A percentile compares a stretch with the other conserved stretches of the same genome.
Evolutionary conservation across 2,329 filamentous ascomycete genomes (phyloP).

Genomic region (Colletotrichum orbiculare): DNA sequence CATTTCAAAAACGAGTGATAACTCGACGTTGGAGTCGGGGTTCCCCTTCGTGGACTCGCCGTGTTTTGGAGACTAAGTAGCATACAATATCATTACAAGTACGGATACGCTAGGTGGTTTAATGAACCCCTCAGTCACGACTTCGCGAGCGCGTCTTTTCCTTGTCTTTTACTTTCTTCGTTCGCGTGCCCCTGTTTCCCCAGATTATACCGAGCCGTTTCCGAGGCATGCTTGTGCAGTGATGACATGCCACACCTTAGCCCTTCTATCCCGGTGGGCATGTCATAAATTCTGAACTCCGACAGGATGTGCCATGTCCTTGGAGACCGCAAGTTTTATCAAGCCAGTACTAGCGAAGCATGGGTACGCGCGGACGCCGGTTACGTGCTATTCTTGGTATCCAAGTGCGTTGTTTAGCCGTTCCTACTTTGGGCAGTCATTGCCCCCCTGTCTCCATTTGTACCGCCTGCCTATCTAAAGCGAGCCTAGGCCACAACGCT

Average conservation of each 20-base stretch:
- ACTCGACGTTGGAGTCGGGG: constrained; percentile 4
- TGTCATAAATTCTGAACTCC: too few species aligned
- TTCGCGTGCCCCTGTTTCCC: constrained; percentile 30
- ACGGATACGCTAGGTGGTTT: not conserved
- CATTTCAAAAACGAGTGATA: constrained; percentile 33
- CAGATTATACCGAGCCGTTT: constrained; percentile 29
- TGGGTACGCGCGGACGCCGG: too few species aligned
- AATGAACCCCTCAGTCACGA: constrained; percentile 12
- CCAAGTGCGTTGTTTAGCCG: too few species aligned
- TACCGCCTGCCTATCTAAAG: too few species aligned
- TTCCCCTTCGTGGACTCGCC: not conserved
- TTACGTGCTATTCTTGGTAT: too few species aligned
- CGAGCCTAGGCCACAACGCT: too few species aligned
- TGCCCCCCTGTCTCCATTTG: too few species aligned
- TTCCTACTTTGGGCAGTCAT: too few species aligned
- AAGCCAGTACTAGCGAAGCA: too few species aligned
- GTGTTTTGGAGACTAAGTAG: not conserved
- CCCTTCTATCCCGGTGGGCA: too few species aligned
- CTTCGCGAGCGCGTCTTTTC: constrained; percentile 2
- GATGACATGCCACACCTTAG: not conserved
- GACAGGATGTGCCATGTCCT: too few species aligned
- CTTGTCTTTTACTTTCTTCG: not conserved
- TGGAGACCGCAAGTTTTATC: too few species aligned
- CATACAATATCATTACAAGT: not conserved
- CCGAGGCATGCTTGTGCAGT: not conserved